Percentiles rank a stretch among this genome's conserved stretches.
phyloP scores from a whole-genome alignment of 2,329 filamentous ascomycete species.

The Tolypocladium nubicola region DNA sequence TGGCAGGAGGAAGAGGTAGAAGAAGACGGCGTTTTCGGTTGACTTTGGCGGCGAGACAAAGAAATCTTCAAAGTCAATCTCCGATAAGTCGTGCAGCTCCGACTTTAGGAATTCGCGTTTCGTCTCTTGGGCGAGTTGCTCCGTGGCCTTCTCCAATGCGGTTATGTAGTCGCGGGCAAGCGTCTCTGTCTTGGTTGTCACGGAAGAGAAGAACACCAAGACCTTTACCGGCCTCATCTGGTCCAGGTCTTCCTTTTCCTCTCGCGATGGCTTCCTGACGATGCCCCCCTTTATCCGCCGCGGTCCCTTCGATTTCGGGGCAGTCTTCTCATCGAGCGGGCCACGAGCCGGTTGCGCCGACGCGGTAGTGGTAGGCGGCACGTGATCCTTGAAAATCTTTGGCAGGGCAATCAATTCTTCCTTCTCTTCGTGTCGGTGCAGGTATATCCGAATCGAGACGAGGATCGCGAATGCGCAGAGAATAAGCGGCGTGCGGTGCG shows the following conservation, averaged over 20 bases:
- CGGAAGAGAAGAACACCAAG: conserved; percentile 79
- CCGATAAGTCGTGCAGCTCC: conserved; percentile 64
- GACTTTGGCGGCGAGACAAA: conserved; percentile 68
- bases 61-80: conserved; percentile 87
- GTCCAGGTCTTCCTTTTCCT: conserved; percentile 15
- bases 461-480: conserved; percentile 26
- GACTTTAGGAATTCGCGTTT: conserved; percentile 40
- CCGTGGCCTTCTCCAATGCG: conserved; percentile 40
- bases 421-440: conserved; percentile 24
- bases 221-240: conserved; percentile 49
- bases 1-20: conserved; percentile 79
- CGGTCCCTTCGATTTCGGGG: conserved; percentile 29
- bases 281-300: conserved; percentile 37
- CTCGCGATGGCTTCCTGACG: conserved; percentile 17
- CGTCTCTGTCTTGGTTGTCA: conserved; percentile 74
- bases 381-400: conserved; percentile 18
- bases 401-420: conserved; percentile 26
- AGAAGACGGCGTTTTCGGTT: conserved; percentile 45
- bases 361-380: conserved; percentile 3
- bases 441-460: conserved; percentile 28
- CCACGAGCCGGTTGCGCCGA: not conserved
- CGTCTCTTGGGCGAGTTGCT: conserved; percentile 30
- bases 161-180: conserved; percentile 55
- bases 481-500: conserved; percentile 33
- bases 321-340: conserved; percentile 16